Conservation (phyloP, 2,329 filamentous ascomycete species). For the Aureobasidium sp. region DNA sequence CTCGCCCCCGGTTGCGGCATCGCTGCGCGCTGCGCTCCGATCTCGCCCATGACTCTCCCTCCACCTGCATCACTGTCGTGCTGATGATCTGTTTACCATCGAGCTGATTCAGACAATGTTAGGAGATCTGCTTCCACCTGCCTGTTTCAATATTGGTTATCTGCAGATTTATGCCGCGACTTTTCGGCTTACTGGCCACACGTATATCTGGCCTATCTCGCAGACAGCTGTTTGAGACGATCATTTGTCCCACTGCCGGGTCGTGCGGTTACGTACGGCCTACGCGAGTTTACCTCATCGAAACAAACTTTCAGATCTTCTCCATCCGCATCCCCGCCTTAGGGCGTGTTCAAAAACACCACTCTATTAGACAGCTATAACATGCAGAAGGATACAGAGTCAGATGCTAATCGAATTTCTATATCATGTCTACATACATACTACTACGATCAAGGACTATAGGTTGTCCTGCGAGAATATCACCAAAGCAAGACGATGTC, state of each 20-base stretch:
- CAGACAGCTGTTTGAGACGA: background rate
- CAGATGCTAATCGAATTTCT: background rate
- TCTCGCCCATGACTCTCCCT: background rate
- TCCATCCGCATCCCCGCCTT: background rate
- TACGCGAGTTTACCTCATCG: background rate
- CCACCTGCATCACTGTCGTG: background rate
- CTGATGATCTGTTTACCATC: background rate
- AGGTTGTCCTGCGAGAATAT: conserved; percentile 82
- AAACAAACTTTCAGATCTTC: background rate
- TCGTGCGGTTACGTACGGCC: background rate
- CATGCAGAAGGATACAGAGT: no score
- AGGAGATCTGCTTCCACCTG: background rate
- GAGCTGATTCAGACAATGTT: background rate
- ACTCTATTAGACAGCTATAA: background rate
- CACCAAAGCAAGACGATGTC: conserved; percentile 77
- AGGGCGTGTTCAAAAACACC: background rate
- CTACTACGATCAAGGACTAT: background rate
- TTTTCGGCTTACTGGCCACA: background rate
- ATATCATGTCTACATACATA: background rate
- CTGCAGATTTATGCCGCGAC: background rate
- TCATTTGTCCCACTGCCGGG: background rate
- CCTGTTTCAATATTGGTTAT: background rate
- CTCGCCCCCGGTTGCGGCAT: background rate
- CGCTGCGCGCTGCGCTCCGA: background rate
- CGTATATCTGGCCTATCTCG: background rate